Evolutionary conservation across 192 early-diverging fungal genomes (phyloP), one percentile per base, ranked within the genome.

Genomic region (Oehlia diaphana): DNA sequence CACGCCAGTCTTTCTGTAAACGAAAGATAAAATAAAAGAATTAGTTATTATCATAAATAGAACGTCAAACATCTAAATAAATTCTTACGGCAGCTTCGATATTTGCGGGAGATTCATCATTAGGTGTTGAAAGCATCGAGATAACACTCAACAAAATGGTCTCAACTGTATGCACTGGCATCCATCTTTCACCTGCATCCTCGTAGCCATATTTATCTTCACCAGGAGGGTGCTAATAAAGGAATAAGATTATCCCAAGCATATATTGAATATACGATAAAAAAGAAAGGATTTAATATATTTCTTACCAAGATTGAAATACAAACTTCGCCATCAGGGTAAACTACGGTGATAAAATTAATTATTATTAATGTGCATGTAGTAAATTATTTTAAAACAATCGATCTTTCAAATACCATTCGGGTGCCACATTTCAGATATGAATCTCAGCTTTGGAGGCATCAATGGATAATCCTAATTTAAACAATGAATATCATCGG

Each of bases 81-180:
- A 69, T 28, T 83, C 90, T 84, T 88, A 95, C 92, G n/a, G 96
- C 96, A 1, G 98, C 96, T 73, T 98, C 95, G 23, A 96, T 86
- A 78, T 99, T 98, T 13, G 98, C 96, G 9, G 97, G 96, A 31
- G 93, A 95, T 78, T 99, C 95, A 82, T 95, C 94, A 85, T 99
- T 99, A 28, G 97, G 97, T 47, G 88, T 88, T 37, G 91, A 93
- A 16, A 99, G 87, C 96, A 99, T 97, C 47, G 92, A 92, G 33
- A 97, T 93, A 16, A 99, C 95, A 75, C 92, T 93, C 31, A 98
- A 68, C 39, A 98, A 83, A 73, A 99, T 96, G 13, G 95, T 93
- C 84, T 98, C 95, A 44, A 98, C 96, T 2, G 95, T 96, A 87
- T 97, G 96, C 26, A 96, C 93, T n/a, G 97, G 96, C 28, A 90